A percentile compares a stretch with the other conserved stretches of the same genome.
Evolutionary conservation across 805 yeast species (phyloP).

Genomic region (Pichia manshurica): DNA sequence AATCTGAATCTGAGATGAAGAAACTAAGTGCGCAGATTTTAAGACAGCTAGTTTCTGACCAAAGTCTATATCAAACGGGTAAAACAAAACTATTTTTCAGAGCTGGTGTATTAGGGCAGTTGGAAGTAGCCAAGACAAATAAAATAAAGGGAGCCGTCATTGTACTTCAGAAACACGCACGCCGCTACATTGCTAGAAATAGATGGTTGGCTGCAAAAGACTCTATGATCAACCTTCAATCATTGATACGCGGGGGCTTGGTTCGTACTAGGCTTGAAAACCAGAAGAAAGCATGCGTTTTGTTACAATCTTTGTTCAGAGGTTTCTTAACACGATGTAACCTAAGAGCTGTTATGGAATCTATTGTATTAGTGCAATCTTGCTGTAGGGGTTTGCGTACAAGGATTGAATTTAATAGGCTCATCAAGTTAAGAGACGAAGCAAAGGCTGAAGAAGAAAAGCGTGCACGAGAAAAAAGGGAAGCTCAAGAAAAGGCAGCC

Average conservation of each 20-base stretch:
- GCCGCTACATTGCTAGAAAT: slow-evolving; percentile 56
- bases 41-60: slow-evolving; percentile 53
- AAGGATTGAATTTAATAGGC: slow-evolving; percentile 70
- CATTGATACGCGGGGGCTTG: slow-evolving; percentile 54
- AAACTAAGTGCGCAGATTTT: slow-evolving; percentile 66
- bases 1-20: slow-evolving; percentile 47
- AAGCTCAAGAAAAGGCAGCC: slow-evolving; percentile 25
- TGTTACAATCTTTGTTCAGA: slow-evolving; percentile 63
- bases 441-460: slow-evolving; percentile 39
- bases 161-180: slow-evolving; percentile 78
- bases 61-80: slow-evolving; percentile 77
- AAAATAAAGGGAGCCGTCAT: slow-evolving; percentile 73
- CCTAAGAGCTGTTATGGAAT: slow-evolving; percentile 27
- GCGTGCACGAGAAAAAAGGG: slow-evolving; percentile 6
- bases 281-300: slow-evolving; percentile 54
- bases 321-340: slow-evolving; percentile 43
- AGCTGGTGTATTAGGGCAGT: slow-evolving; percentile 90
- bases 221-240: slow-evolving; percentile 55
- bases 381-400: slow-evolving; percentile 43
- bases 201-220: slow-evolving; percentile 47
- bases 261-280: slow-evolving; percentile 48
- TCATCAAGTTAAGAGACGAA: slow-evolving; percentile 84
- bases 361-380: slow-evolving; percentile 40
- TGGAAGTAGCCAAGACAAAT: slow-evolving; percentile 78
- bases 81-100: slow-evolving; percentile 90